Conservation (phyloP, 2,329 filamentous ascomycete species). For the Leptosphaerulina australis region DNA sequence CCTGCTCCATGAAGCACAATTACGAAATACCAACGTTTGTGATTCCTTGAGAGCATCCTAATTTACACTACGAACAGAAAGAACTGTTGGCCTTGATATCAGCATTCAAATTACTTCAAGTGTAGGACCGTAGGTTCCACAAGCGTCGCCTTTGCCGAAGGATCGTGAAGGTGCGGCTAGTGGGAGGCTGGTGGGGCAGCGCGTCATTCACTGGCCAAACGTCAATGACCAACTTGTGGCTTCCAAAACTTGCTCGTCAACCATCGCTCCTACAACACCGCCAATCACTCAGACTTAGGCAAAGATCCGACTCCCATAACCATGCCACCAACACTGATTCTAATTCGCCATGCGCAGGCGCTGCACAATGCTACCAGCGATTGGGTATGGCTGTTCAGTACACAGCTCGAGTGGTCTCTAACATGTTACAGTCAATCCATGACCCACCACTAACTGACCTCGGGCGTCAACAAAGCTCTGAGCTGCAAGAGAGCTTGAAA, state of each 20-base stretch:
- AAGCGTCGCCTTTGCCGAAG: constrained; percentile 2
- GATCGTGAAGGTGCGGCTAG: constrained; percentile 8
- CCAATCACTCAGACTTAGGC: not conserved
- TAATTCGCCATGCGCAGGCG: constrained; percentile 55
- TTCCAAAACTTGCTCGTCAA: constrained; percentile 9
- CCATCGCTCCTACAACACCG: not conserved
- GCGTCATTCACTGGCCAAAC: constrained; percentile 20
- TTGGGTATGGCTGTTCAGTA: constrained; percentile 26
- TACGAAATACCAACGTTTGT: constrained; percentile 23
- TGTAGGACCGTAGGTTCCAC: no score
- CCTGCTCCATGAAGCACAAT: constrained; percentile 24
- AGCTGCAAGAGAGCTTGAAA: constrained; percentile 49
- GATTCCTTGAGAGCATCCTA: no score
- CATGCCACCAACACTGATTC: constrained; percentile 54
- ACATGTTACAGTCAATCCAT: constrained; percentile 36
- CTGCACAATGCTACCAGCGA: constrained; percentile 53
- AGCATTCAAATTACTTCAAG: no score
- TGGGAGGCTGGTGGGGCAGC: constrained; percentile 13
- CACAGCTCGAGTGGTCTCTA: not conserved
- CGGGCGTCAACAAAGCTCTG: constrained; percentile 50
- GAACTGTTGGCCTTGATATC: no score
- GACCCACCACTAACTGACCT: constrained; percentile 53
- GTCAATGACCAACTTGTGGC: constrained; percentile 7
- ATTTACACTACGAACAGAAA: no score
- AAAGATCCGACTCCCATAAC: constrained; percentile 1